A percentile compares a stretch with the other conserved stretches of the same genome.
Conservation (phyloP, 106 monocot species). For the Dactylorhiza incarnata region DNA sequence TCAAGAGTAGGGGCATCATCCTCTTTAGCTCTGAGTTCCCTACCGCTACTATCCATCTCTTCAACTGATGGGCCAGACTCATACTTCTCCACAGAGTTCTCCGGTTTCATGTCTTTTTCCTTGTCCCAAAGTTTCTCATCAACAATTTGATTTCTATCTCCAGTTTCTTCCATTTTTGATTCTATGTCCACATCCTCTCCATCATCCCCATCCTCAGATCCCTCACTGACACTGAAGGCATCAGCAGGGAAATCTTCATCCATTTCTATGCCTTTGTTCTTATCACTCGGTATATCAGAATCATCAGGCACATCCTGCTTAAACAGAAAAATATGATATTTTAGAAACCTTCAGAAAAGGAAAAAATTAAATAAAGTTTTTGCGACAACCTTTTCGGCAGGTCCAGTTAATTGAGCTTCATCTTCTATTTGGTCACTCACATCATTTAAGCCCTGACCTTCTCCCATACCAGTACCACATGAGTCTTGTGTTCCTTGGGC, state of each 20-base stretch:
- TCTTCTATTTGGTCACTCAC: slow-evolving; percentile 85
- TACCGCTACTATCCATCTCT: slow-evolving; percentile 35
- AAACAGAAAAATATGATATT: slow-evolving; percentile 5
- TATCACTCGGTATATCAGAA: slow-evolving; percentile 29
- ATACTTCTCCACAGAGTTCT: slow-evolving; percentile 55
- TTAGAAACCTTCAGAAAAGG: slow-evolving; percentile 7
- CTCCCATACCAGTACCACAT: slow-evolving; percentile 86
- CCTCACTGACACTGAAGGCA: slow-evolving; percentile 62
- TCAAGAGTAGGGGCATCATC: slow-evolving; percentile 26
- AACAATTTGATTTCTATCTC: slow-evolving; percentile 37
- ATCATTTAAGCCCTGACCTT: slow-evolving; percentile 80
- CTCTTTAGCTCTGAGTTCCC: slow-evolving; percentile 77
- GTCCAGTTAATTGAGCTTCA: slow-evolving; percentile 55
- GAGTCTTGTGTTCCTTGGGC: slow-evolving; percentile 36
- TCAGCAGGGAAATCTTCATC: slow-evolving; percentile 82
- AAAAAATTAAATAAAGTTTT: background rate
- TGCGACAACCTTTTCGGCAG: slow-evolving; percentile 39
- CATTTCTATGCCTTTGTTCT: slow-evolving; percentile 79
- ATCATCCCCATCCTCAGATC: slow-evolving; percentile 45
- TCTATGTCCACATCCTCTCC: slow-evolving; percentile 64
- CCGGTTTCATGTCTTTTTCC: slow-evolving; percentile 45
- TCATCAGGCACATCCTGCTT: slow-evolving; percentile 46
- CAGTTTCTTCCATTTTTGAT: slow-evolving; percentile 62
- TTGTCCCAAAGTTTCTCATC: slow-evolving; percentile 69
- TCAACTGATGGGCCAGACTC: slow-evolving; percentile 65